Evolutionary conservation across 495 filamentous ascomycete species (phyloP).

Genomic region (Podospora pseudoanserina): DNA sequence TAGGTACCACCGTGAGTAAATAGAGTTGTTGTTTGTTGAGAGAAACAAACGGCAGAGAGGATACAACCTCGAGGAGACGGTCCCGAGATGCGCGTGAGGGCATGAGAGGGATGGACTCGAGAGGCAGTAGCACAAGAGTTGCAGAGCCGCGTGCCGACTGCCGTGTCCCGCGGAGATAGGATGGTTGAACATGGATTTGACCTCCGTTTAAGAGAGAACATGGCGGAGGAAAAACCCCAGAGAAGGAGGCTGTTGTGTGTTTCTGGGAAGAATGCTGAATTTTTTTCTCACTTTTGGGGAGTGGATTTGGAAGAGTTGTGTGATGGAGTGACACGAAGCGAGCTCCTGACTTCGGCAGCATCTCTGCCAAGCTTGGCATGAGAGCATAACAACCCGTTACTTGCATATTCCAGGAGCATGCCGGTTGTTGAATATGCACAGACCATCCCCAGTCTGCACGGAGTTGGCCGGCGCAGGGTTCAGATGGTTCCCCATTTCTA

Average conservation of each 20-base stretch:
- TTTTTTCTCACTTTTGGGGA: background rate
- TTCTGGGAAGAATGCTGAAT: background rate
- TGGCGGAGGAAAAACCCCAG: background rate
- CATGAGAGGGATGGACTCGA: background rate
- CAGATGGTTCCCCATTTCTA: background rate
- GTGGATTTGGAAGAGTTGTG: conserved; percentile 6
- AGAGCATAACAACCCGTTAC: conserved; percentile 1
- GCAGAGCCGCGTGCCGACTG: background rate
- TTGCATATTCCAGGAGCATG: background rate
- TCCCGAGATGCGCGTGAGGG: background rate
- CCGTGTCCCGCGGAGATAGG: conserved; percentile 1
- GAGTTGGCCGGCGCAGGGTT: background rate
- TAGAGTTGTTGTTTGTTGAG: too few relatives aligned
- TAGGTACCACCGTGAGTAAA: too few relatives aligned
- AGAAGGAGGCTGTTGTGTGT: background rate
- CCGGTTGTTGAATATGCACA: background rate
- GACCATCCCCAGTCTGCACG: background rate
- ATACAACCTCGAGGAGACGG: background rate
- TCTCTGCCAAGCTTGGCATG: background rate
- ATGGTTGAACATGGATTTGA: background rate
- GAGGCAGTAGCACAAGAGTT: background rate
- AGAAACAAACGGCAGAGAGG: background rate
- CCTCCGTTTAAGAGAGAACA: background rate
- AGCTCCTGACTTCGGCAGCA: background rate
- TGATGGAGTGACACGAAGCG: conserved; percentile 5